A percentile compares a stretch with the other conserved stretches of the same genome.
Conservation (phyloP, 2,329 filamentous ascomycete genomes). For the Tolypocladium nubicola region DNA sequence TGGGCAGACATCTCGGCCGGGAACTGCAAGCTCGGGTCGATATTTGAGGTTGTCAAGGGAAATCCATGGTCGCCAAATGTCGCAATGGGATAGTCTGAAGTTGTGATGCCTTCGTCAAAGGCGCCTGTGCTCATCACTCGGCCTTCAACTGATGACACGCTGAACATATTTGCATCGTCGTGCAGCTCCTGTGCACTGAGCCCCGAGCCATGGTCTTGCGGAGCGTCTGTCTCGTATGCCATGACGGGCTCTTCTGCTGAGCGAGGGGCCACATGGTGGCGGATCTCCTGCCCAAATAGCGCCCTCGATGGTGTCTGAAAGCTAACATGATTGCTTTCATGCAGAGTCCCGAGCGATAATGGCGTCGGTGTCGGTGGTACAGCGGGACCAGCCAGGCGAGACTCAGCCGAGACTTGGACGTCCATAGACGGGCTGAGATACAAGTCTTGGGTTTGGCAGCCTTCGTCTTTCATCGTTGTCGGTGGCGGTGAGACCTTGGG, state of each 20-base stretch:
- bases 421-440: constrained; percentile 16
- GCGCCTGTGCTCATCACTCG: background rate
- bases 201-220: background rate
- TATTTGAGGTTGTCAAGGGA: background rate
- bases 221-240: background rate
- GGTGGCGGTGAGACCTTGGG: constrained; percentile 9
- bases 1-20: background rate
- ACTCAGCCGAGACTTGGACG: constrained; percentile 17
- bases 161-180: background rate
- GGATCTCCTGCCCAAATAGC: constrained; percentile 1
- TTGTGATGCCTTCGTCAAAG: background rate
- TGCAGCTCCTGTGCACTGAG: background rate
- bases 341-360: background rate
- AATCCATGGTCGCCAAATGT: background rate
- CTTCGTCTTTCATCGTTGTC: constrained; percentile 23
- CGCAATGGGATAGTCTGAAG: background rate
- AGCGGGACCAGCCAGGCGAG: constrained; percentile 6
- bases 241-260: background rate
- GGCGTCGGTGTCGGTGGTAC: constrained; percentile 5
- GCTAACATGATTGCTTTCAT: background rate
- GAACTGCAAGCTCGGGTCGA: constrained; percentile 8
- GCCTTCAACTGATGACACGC: background rate
- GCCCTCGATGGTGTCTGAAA: constrained; percentile 6
- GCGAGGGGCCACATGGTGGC: background rate
- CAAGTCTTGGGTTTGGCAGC: constrained; percentile 21